Evolutionary conservation across 108 stramenopile species (phyloP).

Genomic region (Cyclotella sp.): DNA sequence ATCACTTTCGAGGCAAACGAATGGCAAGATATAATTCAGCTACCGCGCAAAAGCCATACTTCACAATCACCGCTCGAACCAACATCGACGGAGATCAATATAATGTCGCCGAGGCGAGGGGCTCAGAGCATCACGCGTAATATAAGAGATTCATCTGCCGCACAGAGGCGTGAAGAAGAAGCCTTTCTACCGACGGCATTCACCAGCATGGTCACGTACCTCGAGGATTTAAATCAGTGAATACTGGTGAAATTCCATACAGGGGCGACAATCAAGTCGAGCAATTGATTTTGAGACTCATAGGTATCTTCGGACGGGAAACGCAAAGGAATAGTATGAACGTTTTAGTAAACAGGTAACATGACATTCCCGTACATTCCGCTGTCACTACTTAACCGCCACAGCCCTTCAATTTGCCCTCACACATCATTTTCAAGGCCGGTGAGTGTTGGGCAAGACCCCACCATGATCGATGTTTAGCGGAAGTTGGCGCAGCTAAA

Average conservation of each 20-base stretch:
- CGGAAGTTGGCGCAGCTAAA: neutral
- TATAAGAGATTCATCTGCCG: neutral
- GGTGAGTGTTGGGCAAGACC: neutral
- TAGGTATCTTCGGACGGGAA: neutral
- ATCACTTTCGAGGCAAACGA: no score
- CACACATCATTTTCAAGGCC: slow-evolving; percentile 28
- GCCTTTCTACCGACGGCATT: neutral
- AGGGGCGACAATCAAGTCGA: neutral
- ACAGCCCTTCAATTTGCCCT: neutral
- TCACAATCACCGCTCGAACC: no score
- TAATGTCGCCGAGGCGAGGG: no score
- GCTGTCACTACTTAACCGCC: no score
- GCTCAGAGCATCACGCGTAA: no score
- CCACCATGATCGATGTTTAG: neutral
- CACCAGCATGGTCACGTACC: slow-evolving; percentile 26
- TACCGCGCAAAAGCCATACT: no score
- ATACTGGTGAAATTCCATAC: no score
- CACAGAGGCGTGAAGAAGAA: neutral
- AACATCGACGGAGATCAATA: no score
- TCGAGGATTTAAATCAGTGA: no score
- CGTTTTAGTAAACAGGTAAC: slow-evolving; percentile 2
- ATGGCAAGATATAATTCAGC: no score
- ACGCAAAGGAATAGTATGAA: neutral
- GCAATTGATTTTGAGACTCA: neutral
- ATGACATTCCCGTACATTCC: neutral